A percentile compares a stretch with the other conserved stretches of the same genome.
Evolutionary conservation across 2,329 filamentous ascomycete species (phyloP).

Genomic region (Aspergillus ochraceus): DNA sequence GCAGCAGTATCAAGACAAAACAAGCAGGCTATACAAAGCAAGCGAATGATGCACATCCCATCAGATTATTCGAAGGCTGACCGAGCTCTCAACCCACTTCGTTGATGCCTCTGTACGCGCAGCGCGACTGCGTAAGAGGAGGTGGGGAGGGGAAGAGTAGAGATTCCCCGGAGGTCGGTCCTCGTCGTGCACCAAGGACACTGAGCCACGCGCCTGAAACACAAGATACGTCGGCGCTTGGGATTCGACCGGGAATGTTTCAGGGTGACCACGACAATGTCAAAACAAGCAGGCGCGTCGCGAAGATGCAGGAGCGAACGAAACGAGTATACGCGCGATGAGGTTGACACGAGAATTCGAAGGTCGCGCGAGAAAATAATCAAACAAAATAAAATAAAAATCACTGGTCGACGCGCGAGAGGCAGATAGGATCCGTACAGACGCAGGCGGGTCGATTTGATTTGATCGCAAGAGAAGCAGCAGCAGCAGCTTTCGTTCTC

Average conservation of each 20-base stretch:
- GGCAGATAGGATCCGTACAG: constrained; percentile 3
- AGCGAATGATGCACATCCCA: constrained; percentile 29
- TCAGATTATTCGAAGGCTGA: constrained; percentile 23
- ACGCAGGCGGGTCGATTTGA: constrained; percentile 15
- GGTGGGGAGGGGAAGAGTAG: neutral
- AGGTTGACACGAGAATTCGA: constrained; percentile 17
- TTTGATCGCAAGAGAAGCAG: constrained; percentile 18
- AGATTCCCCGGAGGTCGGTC: neutral
- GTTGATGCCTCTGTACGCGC: constrained; percentile 18
- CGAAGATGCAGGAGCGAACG: constrained; percentile 23
- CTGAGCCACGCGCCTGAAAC: constrained; percentile 19
- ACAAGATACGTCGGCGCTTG: constrained; percentile 11
- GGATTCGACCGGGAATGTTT: constrained; percentile 31
- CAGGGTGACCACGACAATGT: constrained; percentile 26
- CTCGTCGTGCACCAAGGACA: constrained; percentile 13
- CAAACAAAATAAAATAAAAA: constrained; percentile 7
- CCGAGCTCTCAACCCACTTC: constrained; percentile 16
- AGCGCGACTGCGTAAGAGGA: constrained; percentile 1
- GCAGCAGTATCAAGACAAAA: constrained; percentile 19
- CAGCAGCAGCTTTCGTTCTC: constrained; percentile 19
- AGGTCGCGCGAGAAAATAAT: constrained; percentile 7
- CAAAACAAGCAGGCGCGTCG: constrained; percentile 24
- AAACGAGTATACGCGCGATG: constrained; percentile 19
- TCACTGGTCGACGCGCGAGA: constrained; percentile 13
- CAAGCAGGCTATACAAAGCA: constrained; percentile 13